These are phyloP conservation scores for Phyllosticta citrichinensis DNA, from an alignment of 2,329 filamentous ascomycete genomes.

Conservation along the genomic window DNA sequence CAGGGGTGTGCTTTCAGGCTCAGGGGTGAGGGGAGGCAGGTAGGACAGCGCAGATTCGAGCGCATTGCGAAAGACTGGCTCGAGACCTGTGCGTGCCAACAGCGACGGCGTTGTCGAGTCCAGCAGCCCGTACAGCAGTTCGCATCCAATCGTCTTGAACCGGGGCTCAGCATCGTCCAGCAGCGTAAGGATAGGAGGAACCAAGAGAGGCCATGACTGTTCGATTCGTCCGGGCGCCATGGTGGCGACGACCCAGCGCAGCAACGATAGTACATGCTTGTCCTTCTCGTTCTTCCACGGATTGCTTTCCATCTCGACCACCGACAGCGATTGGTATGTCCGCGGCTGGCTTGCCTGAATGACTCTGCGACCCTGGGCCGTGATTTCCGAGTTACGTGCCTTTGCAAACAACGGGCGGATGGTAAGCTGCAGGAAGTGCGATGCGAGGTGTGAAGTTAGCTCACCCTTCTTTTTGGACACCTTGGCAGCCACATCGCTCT, in stretches of 20 bases:
- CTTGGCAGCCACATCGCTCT: constrained; percentile 9
- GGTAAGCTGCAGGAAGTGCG: constrained; percentile 50
- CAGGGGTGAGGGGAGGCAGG: constrained; percentile 67
- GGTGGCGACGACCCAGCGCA: constrained; percentile 50
- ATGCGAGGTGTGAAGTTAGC: constrained; percentile 39
- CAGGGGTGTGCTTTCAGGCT: constrained; percentile 56
- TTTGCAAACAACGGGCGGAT: constrained; percentile 55
- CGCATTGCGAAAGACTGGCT: constrained; percentile 57
- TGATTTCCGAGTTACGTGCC: constrained; percentile 31
- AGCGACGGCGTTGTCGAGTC: constrained; percentile 42
- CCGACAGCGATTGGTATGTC: constrained; percentile 21
- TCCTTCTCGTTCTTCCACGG: constrained; percentile 51
- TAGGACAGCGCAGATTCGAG: constrained; percentile 64
- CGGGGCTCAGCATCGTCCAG: constrained; percentile 51
- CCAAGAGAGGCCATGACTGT: constrained; percentile 56
- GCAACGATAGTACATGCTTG: constrained; percentile 43
- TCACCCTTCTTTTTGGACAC: constrained; percentile 32
- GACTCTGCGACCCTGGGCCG: constrained; percentile 47
- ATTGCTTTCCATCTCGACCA: constrained; percentile 36
- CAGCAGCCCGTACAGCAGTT: constrained; percentile 47
- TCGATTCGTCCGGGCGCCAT: constrained; percentile 43
- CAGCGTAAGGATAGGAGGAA: constrained; percentile 60
- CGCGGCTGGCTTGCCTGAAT: constrained; percentile 26
- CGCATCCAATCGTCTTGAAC: constrained; percentile 48
- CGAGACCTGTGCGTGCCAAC: constrained; percentile 54